These are phyloP conservation scores for Xylaria sp. DNA, from an alignment of 2,329 filamentous ascomycete species.

Conservation along the genomic window DNA sequence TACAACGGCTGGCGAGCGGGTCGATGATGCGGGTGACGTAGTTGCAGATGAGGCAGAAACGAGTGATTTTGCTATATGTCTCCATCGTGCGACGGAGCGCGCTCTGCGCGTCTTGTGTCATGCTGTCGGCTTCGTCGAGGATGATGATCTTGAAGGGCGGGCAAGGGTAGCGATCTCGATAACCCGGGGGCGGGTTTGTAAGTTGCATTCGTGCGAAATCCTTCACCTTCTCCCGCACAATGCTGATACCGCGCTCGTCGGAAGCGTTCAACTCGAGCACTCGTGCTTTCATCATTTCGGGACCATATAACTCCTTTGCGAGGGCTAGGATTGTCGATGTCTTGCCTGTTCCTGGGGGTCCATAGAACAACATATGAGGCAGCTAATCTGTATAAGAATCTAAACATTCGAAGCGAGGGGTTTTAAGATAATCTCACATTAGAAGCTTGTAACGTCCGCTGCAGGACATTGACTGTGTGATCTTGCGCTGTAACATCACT, in stretches of 20 bases:
- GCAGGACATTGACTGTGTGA: conserved; percentile 92
- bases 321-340: conserved; percentile 97
- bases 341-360: conserved; percentile 96
- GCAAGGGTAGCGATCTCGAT: conserved; percentile 81
- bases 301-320: conserved; percentile 96
- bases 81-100: conserved; percentile 97
- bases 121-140: conserved; percentile 96
- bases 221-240: conserved; percentile 98
- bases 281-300: conserved; percentile 89
- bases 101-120: conserved; percentile 98
- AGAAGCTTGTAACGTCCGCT: conserved; percentile 91
- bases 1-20: conserved; percentile 90
- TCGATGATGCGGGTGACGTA: conserved; percentile 99
- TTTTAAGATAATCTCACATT: conserved; percentile 67
- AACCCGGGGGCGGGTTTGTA: conserved; percentile 78
- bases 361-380: conserved; percentile 99
- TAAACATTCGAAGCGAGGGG: background rate
- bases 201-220: conserved; percentile 97
- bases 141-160: conserved; percentile 99
- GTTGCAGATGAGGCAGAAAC: conserved; percentile 98
- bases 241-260: conserved; percentile 96
- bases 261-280: conserved; percentile 99
- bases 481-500: conserved; percentile 97
- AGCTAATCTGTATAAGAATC: conserved; percentile 63
- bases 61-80: conserved; percentile 94